Percentiles rank a stretch among this genome's conserved stretches.
phyloP scores from a whole-genome alignment of 257 asterid species.

The Solanum corneliomulleri region DNA sequence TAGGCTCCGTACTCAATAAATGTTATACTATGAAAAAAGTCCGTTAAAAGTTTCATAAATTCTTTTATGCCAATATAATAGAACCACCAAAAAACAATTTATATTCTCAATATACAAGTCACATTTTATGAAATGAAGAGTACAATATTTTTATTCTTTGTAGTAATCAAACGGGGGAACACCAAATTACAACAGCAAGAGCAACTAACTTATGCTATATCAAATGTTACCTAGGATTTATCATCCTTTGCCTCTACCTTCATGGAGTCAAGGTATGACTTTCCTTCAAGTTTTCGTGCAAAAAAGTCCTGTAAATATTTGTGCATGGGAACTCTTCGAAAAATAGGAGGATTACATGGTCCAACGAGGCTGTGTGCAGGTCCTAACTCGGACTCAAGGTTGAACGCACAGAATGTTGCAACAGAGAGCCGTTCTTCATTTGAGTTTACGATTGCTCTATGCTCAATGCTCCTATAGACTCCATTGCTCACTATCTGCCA shows the following conservation, averaged over 20 bases:
- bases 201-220: neutral
- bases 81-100: neutral
- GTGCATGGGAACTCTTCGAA: conserved; percentile 13
- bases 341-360: conserved; percentile 23
- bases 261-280: conserved; percentile 38
- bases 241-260: conserved; percentile 5
- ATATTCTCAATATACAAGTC: neutral
- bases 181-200: neutral
- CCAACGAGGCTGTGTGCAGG: conserved; percentile 36
- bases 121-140: neutral
- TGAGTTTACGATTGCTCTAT: conserved; percentile 38
- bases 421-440: conserved; percentile 33
- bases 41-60: no score
- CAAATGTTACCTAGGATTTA: neutral
- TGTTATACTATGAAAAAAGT: no score
- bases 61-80: no score
- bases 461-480: conserved; percentile 38
- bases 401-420: conserved; percentile 37
- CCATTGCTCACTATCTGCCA: conserved; percentile 44
- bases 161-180: neutral
- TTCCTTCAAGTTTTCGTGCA: conserved; percentile 29
- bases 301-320: conserved; percentile 31
- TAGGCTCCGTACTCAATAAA: no score
- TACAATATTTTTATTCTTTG: neutral
- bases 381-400: conserved; percentile 26